Base-by-base conservation (phyloP, 148 eudicot genomes). In the Nepenthes gracilis region DNA sequence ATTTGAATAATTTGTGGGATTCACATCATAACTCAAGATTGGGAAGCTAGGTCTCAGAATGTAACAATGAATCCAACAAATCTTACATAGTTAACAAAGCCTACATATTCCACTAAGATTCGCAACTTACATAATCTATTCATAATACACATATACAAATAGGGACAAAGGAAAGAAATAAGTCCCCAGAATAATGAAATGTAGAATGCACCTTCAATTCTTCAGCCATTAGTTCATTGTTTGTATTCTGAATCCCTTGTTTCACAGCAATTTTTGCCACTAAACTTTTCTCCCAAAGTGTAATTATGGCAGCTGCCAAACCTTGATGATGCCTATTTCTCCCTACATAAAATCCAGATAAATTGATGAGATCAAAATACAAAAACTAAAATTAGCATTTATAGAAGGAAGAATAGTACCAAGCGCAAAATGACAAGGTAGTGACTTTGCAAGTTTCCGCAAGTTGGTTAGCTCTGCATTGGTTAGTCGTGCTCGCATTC, bases 361-460 rank as follows among this genome's bases (percentile, higher is more conserved):
- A 43, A 32, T 61, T 59, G 40, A 63, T 49, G 54, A 52, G 57
- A 59, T 43, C 9, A 43, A 58, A 54, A 52, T 37, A 64, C 10
- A 55, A 15, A 61, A 53, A 51, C 45, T 60, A 62, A 61, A 7
- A 75, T 49, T 36, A 55, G 23, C 33, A 51, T 51, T 49, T 60
- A 55, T 6, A 64, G 49, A 61, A 50, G 38, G 43, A 14, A 57
- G 40, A 61, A 36, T 2, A 63, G 60, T 86, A 93, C 98, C 98
- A 59, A 93, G 95, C 56, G 98, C 98, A 82, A 93, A 93, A 84
- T 93, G 98, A 72, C 96, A 85, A 72, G 98, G 98, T 71, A 93
- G 95, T 6, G 91, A 82, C 73, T 82, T 93, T 52, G 98, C 90
- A 69, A 76, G 81, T 73, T 88, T 93, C 61, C 98, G 66, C 47